Conservation (phyloP, 2,329 filamentous ascomycete species). For the Endoconidiophora laricicola region DNA sequence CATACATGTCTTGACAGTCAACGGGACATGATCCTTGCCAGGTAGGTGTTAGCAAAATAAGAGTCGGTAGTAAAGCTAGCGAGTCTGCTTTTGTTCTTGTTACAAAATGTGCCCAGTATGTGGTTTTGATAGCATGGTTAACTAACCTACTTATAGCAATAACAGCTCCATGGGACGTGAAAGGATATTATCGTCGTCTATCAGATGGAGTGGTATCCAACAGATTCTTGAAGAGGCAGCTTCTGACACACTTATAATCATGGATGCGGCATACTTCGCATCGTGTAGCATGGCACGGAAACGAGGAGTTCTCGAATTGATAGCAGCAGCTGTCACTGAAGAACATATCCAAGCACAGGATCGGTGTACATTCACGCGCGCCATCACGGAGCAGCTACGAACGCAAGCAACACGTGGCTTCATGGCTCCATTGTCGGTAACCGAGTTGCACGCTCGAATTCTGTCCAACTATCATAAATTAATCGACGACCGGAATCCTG, state of each 20-base stretch:
- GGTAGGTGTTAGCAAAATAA: constrained; percentile 23
- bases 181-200: constrained; percentile 24
- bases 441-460: constrained; percentile 37
- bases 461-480: constrained; percentile 35
- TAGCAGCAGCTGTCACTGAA: constrained; percentile 38
- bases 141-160: not conserved
- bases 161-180: constrained; percentile 30
- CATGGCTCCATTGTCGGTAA: constrained; percentile 30
- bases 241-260: constrained; percentile 39
- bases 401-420: constrained; percentile 28
- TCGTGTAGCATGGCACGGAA: constrained; percentile 34
- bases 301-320: constrained; percentile 37
- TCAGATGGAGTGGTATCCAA: constrained; percentile 40
- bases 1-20: constrained; percentile 37
- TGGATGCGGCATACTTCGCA: constrained; percentile 42
- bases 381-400: constrained; percentile 32
- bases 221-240: constrained; percentile 37
- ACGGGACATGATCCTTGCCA: constrained; percentile 40
- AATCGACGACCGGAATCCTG: constrained; percentile 31
- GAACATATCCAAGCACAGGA: constrained; percentile 31
- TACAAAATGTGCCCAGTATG: not conserved
- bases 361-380: constrained; percentile 35
- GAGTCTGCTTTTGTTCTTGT: too few species aligned
- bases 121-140: too few species aligned
- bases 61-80: not conserved